phyloP scores from a whole-genome alignment of 805 yeast species.

The Candida sakaeoensis region DNA sequence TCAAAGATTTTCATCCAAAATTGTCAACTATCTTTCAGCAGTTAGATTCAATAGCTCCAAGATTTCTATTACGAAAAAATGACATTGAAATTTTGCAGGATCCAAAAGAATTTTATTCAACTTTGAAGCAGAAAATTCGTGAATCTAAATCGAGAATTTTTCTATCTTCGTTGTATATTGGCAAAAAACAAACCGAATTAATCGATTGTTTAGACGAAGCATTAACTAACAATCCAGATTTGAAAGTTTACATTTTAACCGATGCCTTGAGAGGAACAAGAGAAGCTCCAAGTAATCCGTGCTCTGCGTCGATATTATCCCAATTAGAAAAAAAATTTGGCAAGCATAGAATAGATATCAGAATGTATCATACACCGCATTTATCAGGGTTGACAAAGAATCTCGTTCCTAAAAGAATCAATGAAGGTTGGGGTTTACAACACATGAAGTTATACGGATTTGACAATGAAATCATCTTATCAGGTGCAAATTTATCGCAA shows the following conservation, averaged over 20 bases:
- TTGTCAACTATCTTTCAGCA: slow-evolving; percentile 44
- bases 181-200: slow-evolving; percentile 76
- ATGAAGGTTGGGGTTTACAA: slow-evolving; percentile 91
- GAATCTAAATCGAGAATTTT: slow-evolving; percentile 66
- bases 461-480: slow-evolving; percentile 81
- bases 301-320: slow-evolving; percentile 74
- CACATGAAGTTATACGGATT: slow-evolving; percentile 97
- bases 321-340: slow-evolving; percentile 63
- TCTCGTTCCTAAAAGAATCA: slow-evolving; percentile 75
- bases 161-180: slow-evolving; percentile 82
- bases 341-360: slow-evolving; percentile 63
- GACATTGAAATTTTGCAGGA: slow-evolving; percentile 59
- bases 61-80: slow-evolving; percentile 54
- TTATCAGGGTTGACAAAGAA: slow-evolving; percentile 61
- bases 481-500: slow-evolving; percentile 87
- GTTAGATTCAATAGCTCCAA: slow-evolving; percentile 61
- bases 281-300: slow-evolving; percentile 69
- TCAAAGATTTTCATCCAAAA: slow-evolving; percentile 40
- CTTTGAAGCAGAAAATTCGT: slow-evolving; percentile 58
- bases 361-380: slow-evolving; percentile 89
- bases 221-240: slow-evolving; percentile 50
- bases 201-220: slow-evolving; percentile 61
- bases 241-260: slow-evolving; percentile 69
- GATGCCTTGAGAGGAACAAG: slow-evolving; percentile 93
- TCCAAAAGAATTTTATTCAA: slow-evolving; percentile 71